phyloP scores from a whole-genome alignment of 192 early-diverging fungal species.

The Rhizophagus clarus region DNA sequence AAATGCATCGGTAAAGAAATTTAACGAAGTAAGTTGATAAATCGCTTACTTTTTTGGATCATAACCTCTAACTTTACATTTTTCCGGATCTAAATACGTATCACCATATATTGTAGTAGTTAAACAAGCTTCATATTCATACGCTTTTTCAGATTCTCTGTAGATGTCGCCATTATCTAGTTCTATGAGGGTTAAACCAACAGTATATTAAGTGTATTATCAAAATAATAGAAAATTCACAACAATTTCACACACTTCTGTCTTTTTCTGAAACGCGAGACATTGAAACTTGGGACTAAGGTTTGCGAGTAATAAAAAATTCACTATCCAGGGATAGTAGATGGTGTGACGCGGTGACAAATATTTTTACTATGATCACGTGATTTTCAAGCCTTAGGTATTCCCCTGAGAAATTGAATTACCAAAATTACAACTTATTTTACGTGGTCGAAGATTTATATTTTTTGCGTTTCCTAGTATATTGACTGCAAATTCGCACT shows the following conservation, averaged over 20 bases:
- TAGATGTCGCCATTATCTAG: conserved; percentile 3
- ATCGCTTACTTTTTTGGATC: conserved; percentile 6
- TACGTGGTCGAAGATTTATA: too few relatives aligned
- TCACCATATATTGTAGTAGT: conserved; percentile 23
- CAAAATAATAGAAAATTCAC: conserved; percentile 15
- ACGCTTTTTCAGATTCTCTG: not conserved
- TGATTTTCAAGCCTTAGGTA: too few relatives aligned
- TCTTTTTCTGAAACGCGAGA: not conserved
- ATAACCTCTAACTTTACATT: conserved; percentile 19
- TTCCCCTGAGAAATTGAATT: too few relatives aligned
- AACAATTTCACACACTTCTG: not conserved
- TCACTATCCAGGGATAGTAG: too few relatives aligned
- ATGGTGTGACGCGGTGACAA: too few relatives aligned
- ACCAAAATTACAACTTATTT: too few relatives aligned
- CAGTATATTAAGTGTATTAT: not conserved
- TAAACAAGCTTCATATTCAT: conserved; percentile 13
- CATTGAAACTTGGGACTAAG: not conserved
- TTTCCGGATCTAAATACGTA: conserved; percentile 12
- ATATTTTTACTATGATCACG: too few relatives aligned
- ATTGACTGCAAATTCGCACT: too few relatives aligned
- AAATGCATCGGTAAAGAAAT: not conserved
- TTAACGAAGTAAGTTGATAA: not conserved
- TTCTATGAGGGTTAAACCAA: not conserved
- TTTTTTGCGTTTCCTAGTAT: too few relatives aligned
- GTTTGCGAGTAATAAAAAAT: too few relatives aligned